Conservation (phyloP, 805 yeast genomes). For the Metschnikowia bowlesiae region DNA sequence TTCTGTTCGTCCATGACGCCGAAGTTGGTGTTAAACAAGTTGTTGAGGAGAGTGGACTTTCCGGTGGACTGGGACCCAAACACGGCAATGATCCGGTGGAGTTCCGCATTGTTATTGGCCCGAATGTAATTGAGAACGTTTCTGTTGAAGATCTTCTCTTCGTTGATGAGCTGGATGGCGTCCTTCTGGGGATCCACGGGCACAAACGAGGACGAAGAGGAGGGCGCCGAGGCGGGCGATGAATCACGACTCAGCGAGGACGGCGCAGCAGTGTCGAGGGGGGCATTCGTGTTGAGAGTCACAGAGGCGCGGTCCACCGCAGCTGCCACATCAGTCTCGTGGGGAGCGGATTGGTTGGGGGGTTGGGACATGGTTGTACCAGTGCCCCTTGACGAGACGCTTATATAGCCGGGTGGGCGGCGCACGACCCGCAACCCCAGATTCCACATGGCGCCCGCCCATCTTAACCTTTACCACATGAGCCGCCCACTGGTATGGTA, state of each 20-base stretch:
- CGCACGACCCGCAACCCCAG: constrained; percentile 5
- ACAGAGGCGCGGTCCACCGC: not conserved
- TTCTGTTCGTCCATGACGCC: constrained; percentile 88
- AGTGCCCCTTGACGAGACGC: not conserved
- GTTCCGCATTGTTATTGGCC: constrained; percentile 27
- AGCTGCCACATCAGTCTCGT: not conserved
- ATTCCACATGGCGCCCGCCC: too few relatives aligned
- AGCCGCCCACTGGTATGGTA: too few relatives aligned
- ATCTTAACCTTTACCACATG: too few relatives aligned
- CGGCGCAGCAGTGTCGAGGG: not conserved
- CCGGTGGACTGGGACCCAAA: constrained; percentile 98
- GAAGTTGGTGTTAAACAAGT: constrained; percentile 72
- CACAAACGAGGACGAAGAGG: constrained; percentile 32
- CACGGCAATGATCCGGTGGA: constrained; percentile 88
- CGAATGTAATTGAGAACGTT: constrained; percentile 13
- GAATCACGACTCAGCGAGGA: too few relatives aligned
- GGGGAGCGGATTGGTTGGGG: not conserved
- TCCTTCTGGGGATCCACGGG: constrained; percentile 33
- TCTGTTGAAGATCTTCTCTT: constrained; percentile 50
- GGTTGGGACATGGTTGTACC: not conserved
- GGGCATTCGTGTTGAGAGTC: too few relatives aligned
- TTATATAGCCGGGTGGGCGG: not conserved
- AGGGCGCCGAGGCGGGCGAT: constrained; percentile 12
- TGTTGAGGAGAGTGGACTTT: constrained; percentile 85
- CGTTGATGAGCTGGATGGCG: constrained; percentile 62